Conservation (phyloP, 2,329 filamentous ascomycete species). For the Penicillium expansum region DNA sequence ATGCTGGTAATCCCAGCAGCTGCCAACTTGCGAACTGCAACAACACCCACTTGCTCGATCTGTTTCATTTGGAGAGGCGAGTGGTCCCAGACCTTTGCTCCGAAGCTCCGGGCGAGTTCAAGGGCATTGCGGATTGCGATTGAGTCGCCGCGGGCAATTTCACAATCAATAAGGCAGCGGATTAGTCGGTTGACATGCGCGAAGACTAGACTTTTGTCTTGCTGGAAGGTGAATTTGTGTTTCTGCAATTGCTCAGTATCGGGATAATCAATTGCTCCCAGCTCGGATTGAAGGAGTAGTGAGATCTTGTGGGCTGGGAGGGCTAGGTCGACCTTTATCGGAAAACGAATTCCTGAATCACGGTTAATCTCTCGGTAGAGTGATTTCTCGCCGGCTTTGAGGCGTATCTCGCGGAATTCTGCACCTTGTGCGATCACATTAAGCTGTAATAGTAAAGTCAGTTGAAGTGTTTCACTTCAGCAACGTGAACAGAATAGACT, state of each 20-base stretch:
- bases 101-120: conserved; percentile 73
- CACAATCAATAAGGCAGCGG: conserved; percentile 74
- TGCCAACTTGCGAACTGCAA: conserved; percentile 70
- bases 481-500: conserved; percentile 29
- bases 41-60: conserved; percentile 72
- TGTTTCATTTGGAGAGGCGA: conserved; percentile 79
- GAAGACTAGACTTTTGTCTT: conserved; percentile 64
- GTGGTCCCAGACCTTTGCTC: conserved; percentile 77
- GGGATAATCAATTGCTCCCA: conserved; percentile 65
- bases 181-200: conserved; percentile 67
- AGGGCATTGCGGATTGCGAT: conserved; percentile 66
- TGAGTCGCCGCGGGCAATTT: conserved; percentile 62
- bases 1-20: conserved; percentile 69
- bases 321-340: conserved; percentile 65
- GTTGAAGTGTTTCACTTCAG: neutral
- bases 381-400: conserved; percentile 66
- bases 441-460: conserved; percentile 50
- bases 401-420: conserved; percentile 70
- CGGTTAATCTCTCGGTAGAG: conserved; percentile 72
- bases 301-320: conserved; percentile 71
- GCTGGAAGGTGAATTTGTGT: conserved; percentile 55
- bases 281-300: conserved; percentile 70
- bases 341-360: conserved; percentile 65
- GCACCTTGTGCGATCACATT: conserved; percentile 63
- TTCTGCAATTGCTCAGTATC: conserved; percentile 57